These are phyloP conservation scores for Lasiosphaeria miniovina DNA, from an alignment of 495 filamentous ascomycete species.

Conservation along the genomic window DNA sequence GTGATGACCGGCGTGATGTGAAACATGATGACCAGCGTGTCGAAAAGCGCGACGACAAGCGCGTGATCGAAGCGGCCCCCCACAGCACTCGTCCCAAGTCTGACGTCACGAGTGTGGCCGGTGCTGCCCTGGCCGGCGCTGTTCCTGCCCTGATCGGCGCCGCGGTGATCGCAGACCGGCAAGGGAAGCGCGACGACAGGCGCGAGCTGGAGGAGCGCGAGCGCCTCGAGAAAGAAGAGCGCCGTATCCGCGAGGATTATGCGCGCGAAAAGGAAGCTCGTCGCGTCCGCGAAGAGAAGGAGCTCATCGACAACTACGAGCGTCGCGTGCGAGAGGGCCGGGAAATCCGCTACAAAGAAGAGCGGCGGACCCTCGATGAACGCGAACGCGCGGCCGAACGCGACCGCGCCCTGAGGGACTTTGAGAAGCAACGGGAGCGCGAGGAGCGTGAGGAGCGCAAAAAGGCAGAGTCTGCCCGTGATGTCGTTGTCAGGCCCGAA, in stretches of 20 bases:
- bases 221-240: constrained; percentile 23
- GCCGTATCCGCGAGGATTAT: constrained; percentile 10
- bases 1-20: constrained; percentile 15
- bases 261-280: constrained; percentile 13
- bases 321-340: constrained; percentile 13
- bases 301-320: constrained; percentile 21
- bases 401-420: constrained; percentile 8
- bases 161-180: constrained; percentile 7
- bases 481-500: constrained; percentile 17
- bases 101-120: constrained; percentile 13
- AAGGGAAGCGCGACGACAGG: constrained; percentile 14
- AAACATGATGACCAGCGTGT: constrained; percentile 21
- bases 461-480: constrained; percentile 19
- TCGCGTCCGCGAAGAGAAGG: constrained; percentile 18
- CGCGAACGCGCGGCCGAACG: constrained; percentile 22
- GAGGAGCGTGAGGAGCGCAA: constrained; percentile 24
- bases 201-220: constrained; percentile 29
- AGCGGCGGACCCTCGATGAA: constrained; percentile 17
- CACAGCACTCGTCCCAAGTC: constrained; percentile 10
- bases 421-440: constrained; percentile 21
- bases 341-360: constrained; percentile 14
- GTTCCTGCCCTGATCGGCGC: constrained; percentile 15
- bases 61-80: constrained; percentile 15
- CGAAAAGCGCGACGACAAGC: constrained; percentile 24
- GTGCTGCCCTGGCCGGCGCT: constrained; percentile 7